phyloP scores from a whole-genome alignment of 495 filamentous ascomycete species.

The Daldinia concentrica region DNA sequence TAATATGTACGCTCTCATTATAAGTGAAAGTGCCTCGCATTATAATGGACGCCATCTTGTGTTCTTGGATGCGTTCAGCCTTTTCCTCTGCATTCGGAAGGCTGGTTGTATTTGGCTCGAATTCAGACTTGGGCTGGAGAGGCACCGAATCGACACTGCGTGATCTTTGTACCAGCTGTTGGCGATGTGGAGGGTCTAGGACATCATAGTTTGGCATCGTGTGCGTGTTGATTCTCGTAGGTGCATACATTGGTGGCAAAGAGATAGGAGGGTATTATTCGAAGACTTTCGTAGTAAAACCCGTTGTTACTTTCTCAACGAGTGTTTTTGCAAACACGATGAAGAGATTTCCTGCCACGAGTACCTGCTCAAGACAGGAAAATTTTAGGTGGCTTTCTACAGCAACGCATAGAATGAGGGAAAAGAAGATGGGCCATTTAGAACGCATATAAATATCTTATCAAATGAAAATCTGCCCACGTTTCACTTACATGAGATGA shows the following conservation, averaged over 20 bases:
- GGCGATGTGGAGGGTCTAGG: neutral
- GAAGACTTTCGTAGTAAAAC: neutral
- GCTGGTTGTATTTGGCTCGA: no score
- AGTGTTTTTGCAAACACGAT: neutral
- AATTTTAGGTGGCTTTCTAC: neutral
- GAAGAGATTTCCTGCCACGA: no score
- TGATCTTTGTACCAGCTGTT: neutral
- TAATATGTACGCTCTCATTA: no score
- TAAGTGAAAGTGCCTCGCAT: no score
- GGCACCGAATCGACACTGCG: neutral
- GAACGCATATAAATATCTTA: neutral
- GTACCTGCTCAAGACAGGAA: no score
- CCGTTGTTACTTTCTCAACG: neutral
- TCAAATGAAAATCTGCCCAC: neutral
- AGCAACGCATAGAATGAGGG: neutral
- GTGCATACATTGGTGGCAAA: neutral
- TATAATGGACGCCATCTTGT: no score
- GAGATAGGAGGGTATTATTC: neutral
- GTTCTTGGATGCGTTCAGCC: no score
- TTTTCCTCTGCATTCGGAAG: no score
- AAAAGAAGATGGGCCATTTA: neutral
- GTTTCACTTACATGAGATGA: neutral
- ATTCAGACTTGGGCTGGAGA: no score
- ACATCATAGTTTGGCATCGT: neutral
- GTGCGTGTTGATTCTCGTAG: neutral